These are phyloP conservation scores for Lolium multiflorum DNA, from an alignment of 176 grass and related monocot species.

Conservation along the genomic window DNA sequence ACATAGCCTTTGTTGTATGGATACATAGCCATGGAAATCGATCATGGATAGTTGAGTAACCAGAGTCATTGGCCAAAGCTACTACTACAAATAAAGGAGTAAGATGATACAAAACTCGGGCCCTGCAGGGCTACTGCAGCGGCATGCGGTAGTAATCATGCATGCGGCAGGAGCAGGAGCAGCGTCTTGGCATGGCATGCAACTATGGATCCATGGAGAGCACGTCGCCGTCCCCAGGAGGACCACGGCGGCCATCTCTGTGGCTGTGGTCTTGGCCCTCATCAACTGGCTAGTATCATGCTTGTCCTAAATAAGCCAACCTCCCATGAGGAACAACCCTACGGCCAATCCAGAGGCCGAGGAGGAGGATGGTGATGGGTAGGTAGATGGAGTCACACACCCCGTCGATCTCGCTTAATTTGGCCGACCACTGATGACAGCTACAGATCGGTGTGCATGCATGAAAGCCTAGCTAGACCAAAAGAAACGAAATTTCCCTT, in stretches of 20 bases:
- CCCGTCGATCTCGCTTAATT: not conserved
- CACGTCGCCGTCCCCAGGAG: constrained; percentile 61
- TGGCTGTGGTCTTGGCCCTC: constrained; percentile 35
- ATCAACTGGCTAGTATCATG: not conserved
- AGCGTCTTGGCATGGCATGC: not conserved
- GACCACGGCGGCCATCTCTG: constrained; percentile 29
- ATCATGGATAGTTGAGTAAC: too few species aligned
- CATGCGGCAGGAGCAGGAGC: constrained; percentile 36
- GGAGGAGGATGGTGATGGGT: not conserved
- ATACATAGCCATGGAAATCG: too few species aligned
- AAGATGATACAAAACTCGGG: too few species aligned
- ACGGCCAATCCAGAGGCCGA: constrained; percentile 29
- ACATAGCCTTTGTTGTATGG: too few species aligned
- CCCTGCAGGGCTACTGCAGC: too few species aligned
- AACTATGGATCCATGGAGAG: not conserved
- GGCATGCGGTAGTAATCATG: not conserved
- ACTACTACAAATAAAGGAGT: too few species aligned
- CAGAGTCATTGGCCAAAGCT: too few species aligned
- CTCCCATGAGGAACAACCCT: constrained; percentile 46
- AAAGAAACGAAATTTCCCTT: not conserved
- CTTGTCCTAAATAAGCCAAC: constrained; percentile 66
- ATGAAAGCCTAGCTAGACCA: not conserved
- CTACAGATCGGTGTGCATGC: constrained; percentile 1
- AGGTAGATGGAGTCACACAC: not conserved
- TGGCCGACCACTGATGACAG: not conserved